These are phyloP conservation scores for Discostella stelligera DNA, from an alignment of 352 stramenopile species.

Conservation along the genomic window DNA sequence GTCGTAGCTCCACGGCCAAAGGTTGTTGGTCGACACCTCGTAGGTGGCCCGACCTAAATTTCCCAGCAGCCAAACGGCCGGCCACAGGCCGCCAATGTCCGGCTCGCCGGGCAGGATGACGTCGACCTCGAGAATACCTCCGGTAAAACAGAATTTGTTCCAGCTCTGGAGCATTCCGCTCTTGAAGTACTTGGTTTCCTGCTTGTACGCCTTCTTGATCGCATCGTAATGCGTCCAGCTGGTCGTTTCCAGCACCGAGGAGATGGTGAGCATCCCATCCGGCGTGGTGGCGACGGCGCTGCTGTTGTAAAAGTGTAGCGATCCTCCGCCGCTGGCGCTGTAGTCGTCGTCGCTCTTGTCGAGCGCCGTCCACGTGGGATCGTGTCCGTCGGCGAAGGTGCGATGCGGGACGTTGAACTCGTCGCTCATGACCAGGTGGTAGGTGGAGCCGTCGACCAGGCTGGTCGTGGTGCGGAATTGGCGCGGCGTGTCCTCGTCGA, in stretches of 20 bases:
- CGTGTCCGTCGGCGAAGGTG: slow-evolving; percentile 90
- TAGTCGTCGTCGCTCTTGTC: slow-evolving; percentile 88
- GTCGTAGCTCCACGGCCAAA: slow-evolving; percentile 97
- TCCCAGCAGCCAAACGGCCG: slow-evolving; percentile 96
- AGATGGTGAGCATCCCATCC: slow-evolving; percentile 92
- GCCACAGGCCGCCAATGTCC: slow-evolving; percentile 93
- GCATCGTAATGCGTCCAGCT: slow-evolving; percentile 64
- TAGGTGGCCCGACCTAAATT: slow-evolving; percentile 96
- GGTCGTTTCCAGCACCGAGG: slow-evolving; percentile 75
- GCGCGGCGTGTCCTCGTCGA: slow-evolving; percentile 75
- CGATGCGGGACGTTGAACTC: slow-evolving; percentile 92
- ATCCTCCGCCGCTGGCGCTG: slow-evolving; percentile 86
- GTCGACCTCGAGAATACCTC: slow-evolving; percentile 92
- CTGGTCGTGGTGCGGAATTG: slow-evolving; percentile 60
- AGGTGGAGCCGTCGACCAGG: slow-evolving; percentile 64
- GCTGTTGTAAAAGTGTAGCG: slow-evolving; percentile 95
- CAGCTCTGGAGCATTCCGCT: slow-evolving; percentile 93
- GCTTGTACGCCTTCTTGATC: slow-evolving; percentile 54
- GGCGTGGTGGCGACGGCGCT: slow-evolving; percentile 88
- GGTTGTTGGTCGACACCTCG: slow-evolving; percentile 89
- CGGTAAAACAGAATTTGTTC: slow-evolving; percentile 99
- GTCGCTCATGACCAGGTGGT: slow-evolving; percentile 88
- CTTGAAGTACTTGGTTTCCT: slow-evolving; percentile 60
- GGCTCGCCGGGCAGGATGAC: slow-evolving; percentile 93
- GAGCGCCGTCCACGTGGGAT: slow-evolving; percentile 91